Percentiles rank a stretch among this genome's conserved stretches.
These are phyloP conservation scores for Xylaria castorea DNA, from an alignment of 495 filamentous ascomycete species.

Conservation along the genomic window DNA sequence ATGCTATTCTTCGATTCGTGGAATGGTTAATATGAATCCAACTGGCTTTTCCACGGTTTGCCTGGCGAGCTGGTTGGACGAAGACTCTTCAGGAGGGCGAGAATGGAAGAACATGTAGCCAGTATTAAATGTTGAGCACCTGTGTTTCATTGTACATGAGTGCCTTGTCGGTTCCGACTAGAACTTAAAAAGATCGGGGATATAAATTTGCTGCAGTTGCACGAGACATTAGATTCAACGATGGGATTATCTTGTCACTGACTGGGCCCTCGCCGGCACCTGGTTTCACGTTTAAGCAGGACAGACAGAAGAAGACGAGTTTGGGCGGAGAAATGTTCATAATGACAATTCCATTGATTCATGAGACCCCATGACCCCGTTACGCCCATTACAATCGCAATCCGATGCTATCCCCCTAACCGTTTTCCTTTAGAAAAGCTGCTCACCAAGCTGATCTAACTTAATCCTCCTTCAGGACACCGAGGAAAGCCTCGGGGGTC, in stretches of 20 bases:
- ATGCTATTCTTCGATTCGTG: neutral
- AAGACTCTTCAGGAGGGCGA: neutral
- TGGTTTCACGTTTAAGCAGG: neutral
- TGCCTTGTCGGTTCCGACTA: neutral
- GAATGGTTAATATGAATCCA: neutral
- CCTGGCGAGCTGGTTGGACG: neutral
- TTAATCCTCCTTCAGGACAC: conserved; percentile 50
- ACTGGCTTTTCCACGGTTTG: neutral
- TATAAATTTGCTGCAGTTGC: neutral
- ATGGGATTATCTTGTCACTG: neutral
- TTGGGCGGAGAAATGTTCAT: conserved; percentile 37
- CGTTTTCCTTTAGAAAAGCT: conserved; percentile 36
- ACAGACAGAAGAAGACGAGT: neutral
- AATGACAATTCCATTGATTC: conserved; percentile 46
- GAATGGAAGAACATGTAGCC: neutral
- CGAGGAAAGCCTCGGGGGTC: conserved; percentile 46
- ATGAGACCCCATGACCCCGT: conserved; percentile 43
- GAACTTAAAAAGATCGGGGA: neutral
- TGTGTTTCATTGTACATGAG: neutral
- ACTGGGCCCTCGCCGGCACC: neutral
- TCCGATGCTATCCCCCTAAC: conserved; percentile 33
- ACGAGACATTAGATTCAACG: neutral
- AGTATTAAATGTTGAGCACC: neutral
- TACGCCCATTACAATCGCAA: conserved; percentile 43
- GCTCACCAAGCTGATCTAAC: conserved; percentile 45